A percentile compares a stretch with the other conserved stretches of the same genome.
These are phyloP conservation scores for Evernia prunastri DNA, from an alignment of 495 filamentous ascomycete species.

Conservation along the genomic window DNA sequence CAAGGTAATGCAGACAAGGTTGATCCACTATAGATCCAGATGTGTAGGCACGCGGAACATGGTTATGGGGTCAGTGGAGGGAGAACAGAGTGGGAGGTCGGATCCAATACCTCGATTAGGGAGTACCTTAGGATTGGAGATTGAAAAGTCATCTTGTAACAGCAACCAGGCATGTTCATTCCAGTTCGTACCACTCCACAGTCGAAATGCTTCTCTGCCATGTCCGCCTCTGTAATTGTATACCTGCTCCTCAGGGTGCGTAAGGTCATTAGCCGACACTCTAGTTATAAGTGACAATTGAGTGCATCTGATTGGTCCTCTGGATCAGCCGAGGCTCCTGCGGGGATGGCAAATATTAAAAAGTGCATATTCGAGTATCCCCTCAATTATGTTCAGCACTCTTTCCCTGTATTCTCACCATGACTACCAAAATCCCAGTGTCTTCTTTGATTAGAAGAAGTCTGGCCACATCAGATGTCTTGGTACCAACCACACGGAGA, in stretches of 20 bases:
- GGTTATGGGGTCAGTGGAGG: background rate
- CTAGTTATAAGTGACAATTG: background rate
- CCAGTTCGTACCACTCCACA: background rate
- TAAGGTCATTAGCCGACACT: too few species aligned
- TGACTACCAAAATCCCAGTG: conserved; percentile 7
- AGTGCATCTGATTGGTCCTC: conserved; percentile 3
- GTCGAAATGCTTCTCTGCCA: background rate
- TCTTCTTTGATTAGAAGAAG: conserved; percentile 4
- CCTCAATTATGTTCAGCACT: background rate
- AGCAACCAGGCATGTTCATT: background rate
- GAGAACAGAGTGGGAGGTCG: background rate
- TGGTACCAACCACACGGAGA: conserved; percentile 8
- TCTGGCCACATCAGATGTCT: background rate
- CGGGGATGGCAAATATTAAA: conserved; percentile 3
- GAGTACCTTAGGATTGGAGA: background rate
- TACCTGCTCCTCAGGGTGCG: too few species aligned
- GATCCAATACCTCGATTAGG: background rate
- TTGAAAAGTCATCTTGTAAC: background rate
- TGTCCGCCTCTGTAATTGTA: background rate
- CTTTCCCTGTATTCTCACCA: background rate
- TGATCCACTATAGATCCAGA: background rate
- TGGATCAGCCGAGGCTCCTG: conserved; percentile 2
- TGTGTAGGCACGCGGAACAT: background rate
- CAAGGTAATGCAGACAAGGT: background rate
- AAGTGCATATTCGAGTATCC: background rate